These are phyloP conservation scores for Saitozyma podzolica DNA, from an alignment of 768 basidiomycete genomes.

Conservation along the genomic window DNA sequence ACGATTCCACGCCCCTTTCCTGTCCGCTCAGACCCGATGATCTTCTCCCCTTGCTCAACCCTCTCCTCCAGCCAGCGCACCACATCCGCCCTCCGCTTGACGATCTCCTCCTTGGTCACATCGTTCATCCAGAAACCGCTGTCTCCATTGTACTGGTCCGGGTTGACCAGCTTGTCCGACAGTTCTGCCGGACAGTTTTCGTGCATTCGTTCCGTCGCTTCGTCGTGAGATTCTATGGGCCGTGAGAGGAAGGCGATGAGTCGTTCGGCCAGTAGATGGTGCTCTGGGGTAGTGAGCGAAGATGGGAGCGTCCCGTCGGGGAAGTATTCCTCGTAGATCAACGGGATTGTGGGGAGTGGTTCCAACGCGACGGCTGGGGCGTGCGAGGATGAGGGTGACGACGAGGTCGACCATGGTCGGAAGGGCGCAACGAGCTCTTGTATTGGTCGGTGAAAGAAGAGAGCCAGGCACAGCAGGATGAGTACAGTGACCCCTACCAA, in stretches of 20 bases:
- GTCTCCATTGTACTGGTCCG: conserved; percentile 52
- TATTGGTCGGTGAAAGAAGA: neutral
- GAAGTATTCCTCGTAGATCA: conserved; percentile 7
- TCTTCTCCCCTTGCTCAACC: conserved; percentile 34
- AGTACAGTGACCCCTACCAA: neutral
- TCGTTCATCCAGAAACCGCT: conserved; percentile 46
- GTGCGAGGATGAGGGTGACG: conserved; percentile 2
- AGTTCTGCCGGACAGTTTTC: conserved; percentile 46
- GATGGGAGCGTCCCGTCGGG: conserved; percentile 14
- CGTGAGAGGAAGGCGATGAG: conserved; percentile 45
- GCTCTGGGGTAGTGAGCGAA: conserved; percentile 8
- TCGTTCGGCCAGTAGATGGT: conserved; percentile 11
- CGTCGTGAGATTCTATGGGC: conserved; percentile 38
- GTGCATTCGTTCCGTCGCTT: conserved; percentile 29
- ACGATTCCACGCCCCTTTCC: conserved; percentile 50
- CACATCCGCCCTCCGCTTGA: conserved; percentile 36
- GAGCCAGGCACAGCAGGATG: neutral
- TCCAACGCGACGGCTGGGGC: neutral
- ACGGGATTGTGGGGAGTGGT: neutral
- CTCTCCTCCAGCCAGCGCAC: conserved; percentile 43
- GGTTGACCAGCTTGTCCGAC: conserved; percentile 51
- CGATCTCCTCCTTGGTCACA: conserved; percentile 39
- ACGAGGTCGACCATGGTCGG: neutral
- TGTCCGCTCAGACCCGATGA: conserved; percentile 26
- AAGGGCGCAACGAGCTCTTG: neutral